These are phyloP conservation scores for Daldinia grandis DNA, from an alignment of 495 filamentous ascomycete species.

Conservation along the genomic window DNA sequence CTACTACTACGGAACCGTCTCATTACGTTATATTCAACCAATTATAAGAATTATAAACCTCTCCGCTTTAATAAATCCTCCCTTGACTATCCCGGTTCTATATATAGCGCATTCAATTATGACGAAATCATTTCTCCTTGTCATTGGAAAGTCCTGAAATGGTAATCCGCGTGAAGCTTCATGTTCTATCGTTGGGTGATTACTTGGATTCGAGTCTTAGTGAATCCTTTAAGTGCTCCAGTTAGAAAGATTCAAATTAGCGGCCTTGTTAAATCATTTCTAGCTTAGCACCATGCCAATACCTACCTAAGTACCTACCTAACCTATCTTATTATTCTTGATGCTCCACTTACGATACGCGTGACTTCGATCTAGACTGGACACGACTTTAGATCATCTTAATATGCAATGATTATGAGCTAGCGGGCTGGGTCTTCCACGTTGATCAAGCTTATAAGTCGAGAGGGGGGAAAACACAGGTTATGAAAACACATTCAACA, in stretches of 20 bases:
- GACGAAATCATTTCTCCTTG: neutral
- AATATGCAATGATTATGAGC: neutral
- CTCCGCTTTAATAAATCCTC: neutral
- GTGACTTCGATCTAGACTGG: neutral
- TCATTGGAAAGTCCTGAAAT: neutral
- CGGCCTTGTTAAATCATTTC: neutral
- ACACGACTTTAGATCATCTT: neutral
- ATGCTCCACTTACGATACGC: neutral
- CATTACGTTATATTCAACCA: conserved; percentile 2
- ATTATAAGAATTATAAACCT: neutral
- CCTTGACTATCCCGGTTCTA: neutral
- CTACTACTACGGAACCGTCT: neutral
- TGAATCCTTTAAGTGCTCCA: neutral
- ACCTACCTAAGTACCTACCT: no score
- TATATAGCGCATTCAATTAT: conserved; percentile 8
- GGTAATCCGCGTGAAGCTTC: conserved; percentile 2
- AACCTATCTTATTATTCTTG: neutral
- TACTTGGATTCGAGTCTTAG: neutral
- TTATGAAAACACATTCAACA: neutral
- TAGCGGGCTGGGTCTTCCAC: neutral
- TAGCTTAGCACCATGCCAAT: neutral
- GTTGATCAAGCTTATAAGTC: conserved; percentile 3
- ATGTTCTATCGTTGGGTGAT: neutral
- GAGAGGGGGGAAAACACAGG: neutral
- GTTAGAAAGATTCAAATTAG: neutral